phyloP scores from a whole-genome alignment of 2,329 filamentous ascomycete species.

The Exophiala bonariae region DNA sequence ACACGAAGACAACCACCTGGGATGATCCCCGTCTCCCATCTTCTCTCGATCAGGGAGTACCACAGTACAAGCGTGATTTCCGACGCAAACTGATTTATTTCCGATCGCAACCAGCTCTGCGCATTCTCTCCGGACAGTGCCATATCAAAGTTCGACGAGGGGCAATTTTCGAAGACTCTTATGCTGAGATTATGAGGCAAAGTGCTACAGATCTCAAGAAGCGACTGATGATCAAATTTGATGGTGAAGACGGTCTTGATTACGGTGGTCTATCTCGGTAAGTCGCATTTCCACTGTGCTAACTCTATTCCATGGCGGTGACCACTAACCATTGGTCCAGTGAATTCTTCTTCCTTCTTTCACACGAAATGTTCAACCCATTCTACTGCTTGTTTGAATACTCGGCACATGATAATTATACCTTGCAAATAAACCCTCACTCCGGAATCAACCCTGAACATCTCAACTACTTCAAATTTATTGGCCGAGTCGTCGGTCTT shows the following conservation, averaged over 20 bases:
- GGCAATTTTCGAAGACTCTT: slow-evolving; percentile 98
- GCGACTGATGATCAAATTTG: slow-evolving; percentile 98
- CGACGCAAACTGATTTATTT: slow-evolving; percentile 98
- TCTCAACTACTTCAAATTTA: slow-evolving; percentile 99
- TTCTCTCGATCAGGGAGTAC: slow-evolving; percentile 95
- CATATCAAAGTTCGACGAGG: slow-evolving; percentile 96
- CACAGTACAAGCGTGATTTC: slow-evolving; percentile 99
- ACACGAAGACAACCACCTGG: slow-evolving; percentile 99
- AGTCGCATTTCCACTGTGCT: slow-evolving; percentile 22
- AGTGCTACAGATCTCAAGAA: slow-evolving; percentile 97
- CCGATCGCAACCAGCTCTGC: slow-evolving; percentile 92
- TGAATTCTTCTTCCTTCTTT: slow-evolving; percentile 99
- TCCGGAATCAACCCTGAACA: slow-evolving; percentile 99
- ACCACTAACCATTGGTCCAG: slow-evolving; percentile 42
- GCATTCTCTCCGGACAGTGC: slow-evolving; percentile 93
- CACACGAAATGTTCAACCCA: slow-evolving; percentile 99
- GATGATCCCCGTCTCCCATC: slow-evolving; percentile 94
- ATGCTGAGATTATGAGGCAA: slow-evolving; percentile 96
- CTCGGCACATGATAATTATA: slow-evolving; percentile 99
- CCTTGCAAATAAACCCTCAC: slow-evolving; percentile 98
- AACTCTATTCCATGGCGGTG: background rate
- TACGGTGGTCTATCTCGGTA: slow-evolving; percentile 90
- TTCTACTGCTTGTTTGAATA: slow-evolving; percentile 99
- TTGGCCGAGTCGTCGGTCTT: slow-evolving; percentile 91
- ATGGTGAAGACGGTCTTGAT: slow-evolving; percentile 95